These are phyloP conservation scores for Soucietia sequanensis DNA, from an alignment of 805 yeast species.

Conservation along the genomic window DNA sequence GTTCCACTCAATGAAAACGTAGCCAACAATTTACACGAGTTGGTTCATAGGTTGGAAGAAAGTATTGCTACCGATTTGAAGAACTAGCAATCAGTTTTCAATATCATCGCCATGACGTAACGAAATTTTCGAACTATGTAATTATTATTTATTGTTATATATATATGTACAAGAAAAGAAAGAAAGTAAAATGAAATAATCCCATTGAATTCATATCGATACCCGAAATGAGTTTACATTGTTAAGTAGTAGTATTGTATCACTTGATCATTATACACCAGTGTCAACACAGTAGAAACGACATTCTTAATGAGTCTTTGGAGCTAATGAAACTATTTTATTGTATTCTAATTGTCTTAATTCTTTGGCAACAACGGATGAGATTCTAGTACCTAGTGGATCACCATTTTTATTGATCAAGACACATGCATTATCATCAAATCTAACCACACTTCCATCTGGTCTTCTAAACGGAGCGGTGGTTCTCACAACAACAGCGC, in stretches of 20 bases:
- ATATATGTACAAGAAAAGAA: no score
- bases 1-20: no score
- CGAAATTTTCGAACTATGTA: no score
- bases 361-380: conserved; percentile 89
- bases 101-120: no score
- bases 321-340: conserved; percentile 89
- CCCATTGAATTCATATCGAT: no score
- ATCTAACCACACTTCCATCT: conserved; percentile 83
- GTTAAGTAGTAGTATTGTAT: not conserved
- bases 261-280: not conserved
- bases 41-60: no score
- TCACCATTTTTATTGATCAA: conserved; percentile 89
- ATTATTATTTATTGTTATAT: no score
- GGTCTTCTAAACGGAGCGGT: conserved; percentile 73
- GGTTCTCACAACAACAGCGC: conserved; percentile 93
- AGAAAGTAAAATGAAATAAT: no score
- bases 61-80: no score
- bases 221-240: no score
- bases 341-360: conserved; percentile 77
- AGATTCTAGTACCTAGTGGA: conserved; percentile 91
- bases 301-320: conserved; percentile 47
- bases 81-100: no score
- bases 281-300: not conserved
- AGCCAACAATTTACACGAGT: no score
- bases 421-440: conserved; percentile 97